A percentile compares a stretch with the other conserved stretches of the same genome.
Conservation (phyloP, 495 filamentous ascomycete genomes). For the Penicillium lagena region DNA sequence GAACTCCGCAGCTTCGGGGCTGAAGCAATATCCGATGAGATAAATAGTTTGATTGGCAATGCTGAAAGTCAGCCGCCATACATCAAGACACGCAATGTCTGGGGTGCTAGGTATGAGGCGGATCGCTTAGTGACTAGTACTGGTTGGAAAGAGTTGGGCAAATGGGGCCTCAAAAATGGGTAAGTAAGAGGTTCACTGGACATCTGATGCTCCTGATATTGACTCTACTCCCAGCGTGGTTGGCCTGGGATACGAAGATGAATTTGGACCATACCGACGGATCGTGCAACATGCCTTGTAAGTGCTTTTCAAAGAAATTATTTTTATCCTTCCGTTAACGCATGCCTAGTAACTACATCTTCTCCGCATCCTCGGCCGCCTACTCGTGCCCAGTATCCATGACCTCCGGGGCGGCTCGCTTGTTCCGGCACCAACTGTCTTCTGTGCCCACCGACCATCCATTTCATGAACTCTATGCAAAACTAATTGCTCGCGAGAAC, state of each 20-base stretch:
- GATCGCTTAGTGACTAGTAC: slow-evolving; percentile 28
- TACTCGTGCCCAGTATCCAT: slow-evolving; percentile 62
- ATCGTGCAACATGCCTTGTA: slow-evolving; percentile 25
- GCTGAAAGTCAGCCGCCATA: slow-evolving; percentile 23
- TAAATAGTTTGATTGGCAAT: slow-evolving; percentile 8
- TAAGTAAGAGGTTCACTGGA: background rate
- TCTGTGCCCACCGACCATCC: slow-evolving; percentile 22
- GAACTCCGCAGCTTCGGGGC: slow-evolving; percentile 3
- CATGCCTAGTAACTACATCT: slow-evolving; percentile 51
- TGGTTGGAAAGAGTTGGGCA: slow-evolving; percentile 29
- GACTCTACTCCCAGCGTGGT: slow-evolving; percentile 19
- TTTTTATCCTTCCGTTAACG: slow-evolving; percentile 33
- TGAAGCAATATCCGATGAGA: slow-evolving; percentile 9
- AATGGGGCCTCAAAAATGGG: slow-evolving; percentile 27
- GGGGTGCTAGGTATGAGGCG: slow-evolving; percentile 21
- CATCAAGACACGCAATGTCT: slow-evolving; percentile 24
- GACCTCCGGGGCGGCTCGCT: slow-evolving; percentile 59
- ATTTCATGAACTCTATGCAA: slow-evolving; percentile 43
- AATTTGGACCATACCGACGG: slow-evolving; percentile 30
- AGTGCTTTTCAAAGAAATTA: slow-evolving; percentile 9
- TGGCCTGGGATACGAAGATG: slow-evolving; percentile 27
- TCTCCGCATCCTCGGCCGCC: slow-evolving; percentile 51
- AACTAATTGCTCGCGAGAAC: slow-evolving; percentile 51
- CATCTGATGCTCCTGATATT: no score
- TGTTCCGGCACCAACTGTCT: slow-evolving; percentile 47